Evolutionary conservation across 106 monocot genomes (phyloP).

Genomic region (Dendrobium nobile): DNA sequence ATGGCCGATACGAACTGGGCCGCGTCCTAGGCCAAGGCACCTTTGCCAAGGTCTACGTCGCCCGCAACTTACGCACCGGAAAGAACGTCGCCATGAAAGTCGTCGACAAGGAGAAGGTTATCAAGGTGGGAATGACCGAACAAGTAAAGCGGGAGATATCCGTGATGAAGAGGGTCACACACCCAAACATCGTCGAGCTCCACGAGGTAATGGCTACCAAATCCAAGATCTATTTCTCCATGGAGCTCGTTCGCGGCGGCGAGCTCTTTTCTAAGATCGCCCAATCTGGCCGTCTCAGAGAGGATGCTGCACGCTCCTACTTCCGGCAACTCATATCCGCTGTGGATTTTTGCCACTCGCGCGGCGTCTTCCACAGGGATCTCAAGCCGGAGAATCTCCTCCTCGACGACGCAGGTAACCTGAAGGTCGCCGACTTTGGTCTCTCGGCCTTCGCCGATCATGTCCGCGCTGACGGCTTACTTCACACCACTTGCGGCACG

Average conservation of each 20-base stretch:
- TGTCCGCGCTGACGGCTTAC: slow-evolving; percentile 39
- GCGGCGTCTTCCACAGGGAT: slow-evolving; percentile 69
- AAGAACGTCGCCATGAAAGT: slow-evolving; percentile 57
- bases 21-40: slow-evolving; percentile 62
- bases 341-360: slow-evolving; percentile 59
- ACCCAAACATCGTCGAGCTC: slow-evolving; percentile 71
- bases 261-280: slow-evolving; percentile 35
- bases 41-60: slow-evolving; percentile 63
- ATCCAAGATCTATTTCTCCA: slow-evolving; percentile 56
- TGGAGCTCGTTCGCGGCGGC: slow-evolving; percentile 69
- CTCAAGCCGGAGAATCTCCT: slow-evolving; percentile 70
- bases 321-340: slow-evolving; percentile 72
- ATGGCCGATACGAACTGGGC: slow-evolving; percentile 76
- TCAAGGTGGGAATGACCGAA: slow-evolving; percentile 51
- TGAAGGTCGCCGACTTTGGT: slow-evolving; percentile 72
- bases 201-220: slow-evolving; percentile 64
- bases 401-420: slow-evolving; percentile 36
- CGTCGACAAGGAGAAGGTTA: slow-evolving; percentile 52
- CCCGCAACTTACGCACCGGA: slow-evolving; percentile 26
- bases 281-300: slow-evolving; percentile 30
- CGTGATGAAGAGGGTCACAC: slow-evolving; percentile 61
- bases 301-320: slow-evolving; percentile 39
- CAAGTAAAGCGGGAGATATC: slow-evolving; percentile 74
- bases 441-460: slow-evolving; percentile 52
- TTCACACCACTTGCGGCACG: slow-evolving; percentile 70